phyloP scores from a whole-genome alignment of 106 monocot genomes.

The Gastrodia elata region DNA sequence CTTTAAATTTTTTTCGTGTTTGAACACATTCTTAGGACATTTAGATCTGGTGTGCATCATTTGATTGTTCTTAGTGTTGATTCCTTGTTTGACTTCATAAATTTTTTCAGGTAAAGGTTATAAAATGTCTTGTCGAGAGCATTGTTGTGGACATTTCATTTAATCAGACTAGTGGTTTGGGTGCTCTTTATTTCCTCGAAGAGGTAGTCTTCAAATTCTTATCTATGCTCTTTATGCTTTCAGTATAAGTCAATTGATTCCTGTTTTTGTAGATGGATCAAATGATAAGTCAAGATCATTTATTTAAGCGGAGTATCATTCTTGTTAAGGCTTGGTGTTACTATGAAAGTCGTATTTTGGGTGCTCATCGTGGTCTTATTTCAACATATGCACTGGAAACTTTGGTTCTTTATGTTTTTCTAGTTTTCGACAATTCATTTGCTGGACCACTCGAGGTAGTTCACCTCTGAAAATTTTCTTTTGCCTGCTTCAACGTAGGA shows the following conservation, averaged over 20 bases:
- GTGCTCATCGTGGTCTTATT: constrained; percentile 92
- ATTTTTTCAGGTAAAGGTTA: constrained; percentile 56
- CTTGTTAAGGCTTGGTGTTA: constrained; percentile 82
- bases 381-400: constrained; percentile 88
- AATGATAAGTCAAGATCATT: constrained; percentile 54
- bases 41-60: neutral
- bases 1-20: neutral
- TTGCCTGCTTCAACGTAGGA: neutral
- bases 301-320: constrained; percentile 85
- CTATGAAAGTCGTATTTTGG: constrained; percentile 79
- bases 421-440: constrained; percentile 71
- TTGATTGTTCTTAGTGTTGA: neutral
- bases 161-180: constrained; percentile 78
- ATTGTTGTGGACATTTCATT: constrained; percentile 88
- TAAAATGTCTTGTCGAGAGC: constrained; percentile 73
- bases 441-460: constrained; percentile 86
- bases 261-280: constrained; percentile 43
- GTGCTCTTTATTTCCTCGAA: constrained; percentile 82
- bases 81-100: neutral
- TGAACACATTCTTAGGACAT: neutral
- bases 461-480: neutral
- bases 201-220: constrained; percentile 31
- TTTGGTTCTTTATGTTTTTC: constrained; percentile 78
- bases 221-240: neutral
- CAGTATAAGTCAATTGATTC: neutral